A percentile compares a stretch with the other conserved stretches of the same genome.
These are phyloP conservation scores for Thymus mandschuricus DNA, from an alignment of 257 asterid genomes.

Conservation along the genomic window DNA sequence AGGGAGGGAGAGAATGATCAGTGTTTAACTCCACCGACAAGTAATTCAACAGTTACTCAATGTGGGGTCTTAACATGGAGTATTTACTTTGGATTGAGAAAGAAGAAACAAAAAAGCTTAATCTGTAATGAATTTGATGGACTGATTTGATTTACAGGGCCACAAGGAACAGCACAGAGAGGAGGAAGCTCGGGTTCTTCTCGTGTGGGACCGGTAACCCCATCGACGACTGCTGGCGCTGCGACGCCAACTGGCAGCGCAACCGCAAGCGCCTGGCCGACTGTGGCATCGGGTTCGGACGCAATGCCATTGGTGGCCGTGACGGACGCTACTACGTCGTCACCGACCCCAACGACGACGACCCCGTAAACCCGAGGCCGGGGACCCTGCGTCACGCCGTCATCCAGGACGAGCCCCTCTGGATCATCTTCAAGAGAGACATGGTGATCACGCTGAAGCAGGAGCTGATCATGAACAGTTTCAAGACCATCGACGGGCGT, in stretches of 20 bases:
- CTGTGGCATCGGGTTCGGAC: slow-evolving; percentile 89
- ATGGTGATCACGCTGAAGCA: slow-evolving; percentile 89
- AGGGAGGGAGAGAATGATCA: slow-evolving; percentile 10
- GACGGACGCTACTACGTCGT: slow-evolving; percentile 81
- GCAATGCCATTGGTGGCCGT: slow-evolving; percentile 89
- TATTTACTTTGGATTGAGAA: too few species aligned
- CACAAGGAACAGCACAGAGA: slow-evolving; percentile 68
- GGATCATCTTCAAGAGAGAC: slow-evolving; percentile 84
- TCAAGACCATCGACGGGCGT: slow-evolving; percentile 89
- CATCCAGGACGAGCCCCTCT: slow-evolving; percentile 79
- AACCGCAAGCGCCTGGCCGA: slow-evolving; percentile 80
- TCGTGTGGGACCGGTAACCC: slow-evolving; percentile 94
- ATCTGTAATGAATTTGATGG: too few species aligned
- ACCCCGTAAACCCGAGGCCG: slow-evolving; percentile 69
- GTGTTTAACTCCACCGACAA: slow-evolving; percentile 32
- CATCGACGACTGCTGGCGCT: slow-evolving; percentile 91
- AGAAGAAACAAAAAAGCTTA: too few species aligned
- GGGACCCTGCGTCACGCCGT: slow-evolving; percentile 92
- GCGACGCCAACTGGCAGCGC: slow-evolving; percentile 68
- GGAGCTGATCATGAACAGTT: slow-evolving; percentile 88
- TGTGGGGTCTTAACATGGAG: slow-evolving; percentile 13
- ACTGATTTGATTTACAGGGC: slow-evolving; percentile 44
- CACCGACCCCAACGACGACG: slow-evolving; percentile 61
- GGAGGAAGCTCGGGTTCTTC: slow-evolving; percentile 79
- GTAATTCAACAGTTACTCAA: background rate